Evolutionary conservation across 2,329 filamentous ascomycete genomes (phyloP).

Genomic region (Ophiostoma populinum): DNA sequence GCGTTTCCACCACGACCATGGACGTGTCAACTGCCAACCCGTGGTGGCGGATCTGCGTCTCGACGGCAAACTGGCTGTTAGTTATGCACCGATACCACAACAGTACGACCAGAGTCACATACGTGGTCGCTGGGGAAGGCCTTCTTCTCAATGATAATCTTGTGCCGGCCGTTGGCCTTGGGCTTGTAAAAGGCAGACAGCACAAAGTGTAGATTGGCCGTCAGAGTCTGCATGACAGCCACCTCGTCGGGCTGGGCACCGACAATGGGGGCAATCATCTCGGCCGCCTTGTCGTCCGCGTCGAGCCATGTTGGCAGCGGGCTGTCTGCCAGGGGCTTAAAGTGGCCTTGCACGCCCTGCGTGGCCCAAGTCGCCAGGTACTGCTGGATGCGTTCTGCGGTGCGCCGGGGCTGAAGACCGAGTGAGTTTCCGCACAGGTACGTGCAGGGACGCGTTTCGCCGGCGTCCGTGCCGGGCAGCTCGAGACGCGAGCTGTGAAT

Average conservation of each 20-base stretch:
- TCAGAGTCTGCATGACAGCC: conserved; percentile 78
- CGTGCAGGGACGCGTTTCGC: conserved; percentile 22
- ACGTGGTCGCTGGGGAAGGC: conserved; percentile 75
- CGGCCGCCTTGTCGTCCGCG: conserved; percentile 57
- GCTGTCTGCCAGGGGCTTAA: conserved; percentile 50
- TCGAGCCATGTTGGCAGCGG: conserved; percentile 59
- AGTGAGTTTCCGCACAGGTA: conserved; percentile 88
- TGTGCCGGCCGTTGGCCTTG: conserved; percentile 38
- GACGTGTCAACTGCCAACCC: conserved; percentile 46
- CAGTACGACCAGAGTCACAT: neutral
- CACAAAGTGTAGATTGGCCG: conserved; percentile 63
- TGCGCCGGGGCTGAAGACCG: conserved; percentile 61
- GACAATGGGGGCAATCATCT: conserved; percentile 54
- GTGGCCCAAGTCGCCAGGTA: conserved; percentile 73
- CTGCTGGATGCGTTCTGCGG: conserved; percentile 47
- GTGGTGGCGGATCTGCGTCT: conserved; percentile 64
- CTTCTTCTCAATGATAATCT: conserved; percentile 74
- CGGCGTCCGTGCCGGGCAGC: neutral
- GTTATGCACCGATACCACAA: neutral
- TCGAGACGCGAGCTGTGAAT: conserved; percentile 2
- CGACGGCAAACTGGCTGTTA: conserved; percentile 51
- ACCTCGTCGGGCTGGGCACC: conserved; percentile 59
- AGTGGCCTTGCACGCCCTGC: conserved; percentile 75
- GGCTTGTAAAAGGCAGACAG: conserved; percentile 75
- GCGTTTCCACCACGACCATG: conserved; percentile 57